Evolutionary conservation across 2,329 filamentous ascomycete genomes (phyloP).

Genomic region (Colletotrichum spaethianum): DNA sequence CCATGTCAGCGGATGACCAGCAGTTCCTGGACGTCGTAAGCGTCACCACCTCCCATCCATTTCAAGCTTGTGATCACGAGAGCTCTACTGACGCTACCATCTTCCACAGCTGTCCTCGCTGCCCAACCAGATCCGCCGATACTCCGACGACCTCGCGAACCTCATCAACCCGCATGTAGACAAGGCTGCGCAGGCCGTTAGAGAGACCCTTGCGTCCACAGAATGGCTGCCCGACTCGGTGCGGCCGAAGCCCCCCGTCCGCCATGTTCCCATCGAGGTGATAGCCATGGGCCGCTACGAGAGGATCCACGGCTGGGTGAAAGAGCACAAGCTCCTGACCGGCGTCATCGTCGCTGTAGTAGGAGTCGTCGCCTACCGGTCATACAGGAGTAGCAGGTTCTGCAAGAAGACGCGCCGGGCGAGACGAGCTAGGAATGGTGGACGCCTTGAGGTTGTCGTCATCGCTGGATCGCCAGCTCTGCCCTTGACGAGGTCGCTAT

Average conservation of each 20-base stretch:
- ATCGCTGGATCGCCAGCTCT: conserved; percentile 90
- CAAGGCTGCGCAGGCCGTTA: conserved; percentile 77
- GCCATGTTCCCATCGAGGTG: conserved; percentile 49
- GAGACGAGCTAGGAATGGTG: conserved; percentile 84
- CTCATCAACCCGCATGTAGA: conserved; percentile 88
- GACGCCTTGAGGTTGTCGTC: conserved; percentile 87
- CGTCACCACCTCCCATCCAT: conserved; percentile 18
- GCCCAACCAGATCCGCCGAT: conserved; percentile 76
- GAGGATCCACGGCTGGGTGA: conserved; percentile 78
- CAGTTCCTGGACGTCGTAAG: conserved; percentile 83
- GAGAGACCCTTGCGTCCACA: conserved; percentile 76
- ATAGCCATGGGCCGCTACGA: conserved; percentile 59
- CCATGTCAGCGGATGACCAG: conserved; percentile 85
- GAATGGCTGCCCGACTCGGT: conserved; percentile 81
- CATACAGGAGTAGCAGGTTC: conserved; percentile 66
- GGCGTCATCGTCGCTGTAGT: conserved; percentile 79
- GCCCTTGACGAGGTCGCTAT: conserved; percentile 85
- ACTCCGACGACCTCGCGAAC: conserved; percentile 81
- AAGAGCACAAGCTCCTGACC: conserved; percentile 79
- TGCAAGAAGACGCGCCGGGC: conserved; percentile 81
- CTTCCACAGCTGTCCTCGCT: conserved; percentile 64
- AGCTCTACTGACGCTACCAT: conserved; percentile 31
- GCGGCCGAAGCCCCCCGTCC: conserved; percentile 68
- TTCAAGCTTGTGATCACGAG: conserved; percentile 15
- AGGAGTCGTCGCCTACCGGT: conserved; percentile 73